Percentiles rank a stretch among this genome's conserved stretches.
phyloP scores from a whole-genome alignment of 257 asterid species.

The Agastache rugosa region DNA sequence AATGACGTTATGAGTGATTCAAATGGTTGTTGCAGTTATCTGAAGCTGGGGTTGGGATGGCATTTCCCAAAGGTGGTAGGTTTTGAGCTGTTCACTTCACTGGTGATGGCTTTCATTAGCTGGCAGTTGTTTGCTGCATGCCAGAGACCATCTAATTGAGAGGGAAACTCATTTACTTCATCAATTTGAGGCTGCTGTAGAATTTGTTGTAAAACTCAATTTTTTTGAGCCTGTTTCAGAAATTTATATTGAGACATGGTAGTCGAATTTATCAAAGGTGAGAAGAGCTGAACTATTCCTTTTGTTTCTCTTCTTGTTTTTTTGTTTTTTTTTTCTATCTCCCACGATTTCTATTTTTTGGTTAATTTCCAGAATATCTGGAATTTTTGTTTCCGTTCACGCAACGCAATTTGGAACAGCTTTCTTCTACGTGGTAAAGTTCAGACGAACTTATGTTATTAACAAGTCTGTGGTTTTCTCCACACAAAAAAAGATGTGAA shows the following conservation, averaged over 20 bases:
- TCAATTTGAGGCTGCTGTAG: slow-evolving; percentile 31
- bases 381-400: no score
- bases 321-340: neutral
- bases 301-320: neutral
- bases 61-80: slow-evolving; percentile 84
- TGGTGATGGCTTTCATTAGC: slow-evolving; percentile 90
- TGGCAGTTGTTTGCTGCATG: slow-evolving; percentile 92
- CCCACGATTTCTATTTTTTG: neutral
- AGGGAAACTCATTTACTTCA: neutral
- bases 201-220: slow-evolving; percentile 17
- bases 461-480: no score
- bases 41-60: slow-evolving; percentile 89
- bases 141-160: slow-evolving; percentile 80
- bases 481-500: no score
- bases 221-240: neutral
- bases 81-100: slow-evolving; percentile 80
- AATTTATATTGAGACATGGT: neutral
- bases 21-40: slow-evolving; percentile 61
- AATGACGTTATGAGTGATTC: neutral
- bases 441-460: no score
- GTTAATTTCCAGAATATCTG: no score
- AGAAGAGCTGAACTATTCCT: neutral
- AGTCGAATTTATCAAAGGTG: slow-evolving; percentile 8
- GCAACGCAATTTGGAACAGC: no score
- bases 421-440: no score